A percentile compares a stretch with the other conserved stretches of the same genome.
Evolutionary conservation across 306 rosid genomes (phyloP).

Genomic region (Ormosia emarginata): DNA sequence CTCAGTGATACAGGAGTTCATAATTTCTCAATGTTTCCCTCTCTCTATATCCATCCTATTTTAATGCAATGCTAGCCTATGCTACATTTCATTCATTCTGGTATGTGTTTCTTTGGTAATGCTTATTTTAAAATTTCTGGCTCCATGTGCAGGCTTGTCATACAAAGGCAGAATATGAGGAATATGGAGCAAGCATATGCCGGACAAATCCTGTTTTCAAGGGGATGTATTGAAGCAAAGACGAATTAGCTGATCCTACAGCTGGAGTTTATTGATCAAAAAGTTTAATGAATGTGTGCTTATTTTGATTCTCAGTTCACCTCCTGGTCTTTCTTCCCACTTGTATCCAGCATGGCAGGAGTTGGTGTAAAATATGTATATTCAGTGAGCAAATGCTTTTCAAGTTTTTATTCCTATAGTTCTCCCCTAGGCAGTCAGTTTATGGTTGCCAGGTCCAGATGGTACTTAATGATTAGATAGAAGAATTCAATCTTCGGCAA

Average conservation of each 20-base stretch:
- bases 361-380: conserved; percentile 56
- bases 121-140: conserved; percentile 16
- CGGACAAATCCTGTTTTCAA: conserved; percentile 98
- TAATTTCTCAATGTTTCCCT: neutral
- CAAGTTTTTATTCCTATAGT: conserved; percentile 43
- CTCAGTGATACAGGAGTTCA: neutral
- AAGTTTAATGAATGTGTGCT: conserved; percentile 12
- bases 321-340: conserved; percentile 25
- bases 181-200: conserved; percentile 95
- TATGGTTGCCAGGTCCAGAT: conserved; percentile 37
- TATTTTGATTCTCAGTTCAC: conserved; percentile 19
- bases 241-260: conserved; percentile 19
- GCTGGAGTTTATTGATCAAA: conserved; percentile 23
- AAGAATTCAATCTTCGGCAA: conserved; percentile 28
- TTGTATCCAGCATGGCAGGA: conserved; percentile 22
- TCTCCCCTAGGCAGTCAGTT: conserved; percentile 29
- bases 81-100: neutral
- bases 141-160: conserved; percentile 80
- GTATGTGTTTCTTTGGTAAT: neutral
- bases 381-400: conserved; percentile 46
- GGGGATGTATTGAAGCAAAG: conserved; percentile 83
- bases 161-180: conserved; percentile 97
- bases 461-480: conserved; percentile 35
- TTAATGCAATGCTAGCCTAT: neutral
- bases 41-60: neutral